Evolutionary conservation across 2,329 filamentous ascomycete species (phyloP).

Genomic region (Colletotrichum sp.): DNA sequence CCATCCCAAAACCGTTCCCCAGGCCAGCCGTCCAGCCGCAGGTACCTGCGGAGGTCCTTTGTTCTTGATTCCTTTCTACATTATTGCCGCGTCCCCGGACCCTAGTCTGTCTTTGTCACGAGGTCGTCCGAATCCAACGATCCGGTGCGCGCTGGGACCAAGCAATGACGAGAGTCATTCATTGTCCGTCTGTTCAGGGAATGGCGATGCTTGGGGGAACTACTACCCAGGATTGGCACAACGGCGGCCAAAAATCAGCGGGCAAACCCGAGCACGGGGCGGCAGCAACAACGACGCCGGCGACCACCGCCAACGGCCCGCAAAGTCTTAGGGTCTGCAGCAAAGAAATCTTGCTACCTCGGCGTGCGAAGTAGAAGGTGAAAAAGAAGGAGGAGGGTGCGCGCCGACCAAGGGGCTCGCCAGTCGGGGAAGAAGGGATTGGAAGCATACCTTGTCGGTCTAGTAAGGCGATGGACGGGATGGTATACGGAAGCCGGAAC

Average conservation of each 20-base stretch:
- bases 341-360: neutral
- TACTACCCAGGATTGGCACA: neutral
- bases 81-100: neutral
- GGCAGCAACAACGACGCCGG: neutral
- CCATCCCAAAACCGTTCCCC: neutral
- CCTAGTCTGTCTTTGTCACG: conserved; percentile 11
- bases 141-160: conserved; percentile 7
- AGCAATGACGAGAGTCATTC: neutral
- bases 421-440: neutral
- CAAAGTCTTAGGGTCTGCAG: neutral
- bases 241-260: neutral
- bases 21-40: neutral
- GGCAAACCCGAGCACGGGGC: neutral
- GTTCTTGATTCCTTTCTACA: neutral
- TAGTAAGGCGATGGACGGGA: neutral
- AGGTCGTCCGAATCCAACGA: conserved; percentile 2
- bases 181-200: neutral
- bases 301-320: neutral
- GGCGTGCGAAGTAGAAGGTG: neutral
- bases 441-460: neutral
- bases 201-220: neutral
- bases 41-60: neutral
- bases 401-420: neutral
- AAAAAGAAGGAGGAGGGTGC: neutral
- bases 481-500: neutral